Conservation (phyloP, 2,329 filamentous ascomycete genomes). For the Biscogniauxia mediterranea region DNA sequence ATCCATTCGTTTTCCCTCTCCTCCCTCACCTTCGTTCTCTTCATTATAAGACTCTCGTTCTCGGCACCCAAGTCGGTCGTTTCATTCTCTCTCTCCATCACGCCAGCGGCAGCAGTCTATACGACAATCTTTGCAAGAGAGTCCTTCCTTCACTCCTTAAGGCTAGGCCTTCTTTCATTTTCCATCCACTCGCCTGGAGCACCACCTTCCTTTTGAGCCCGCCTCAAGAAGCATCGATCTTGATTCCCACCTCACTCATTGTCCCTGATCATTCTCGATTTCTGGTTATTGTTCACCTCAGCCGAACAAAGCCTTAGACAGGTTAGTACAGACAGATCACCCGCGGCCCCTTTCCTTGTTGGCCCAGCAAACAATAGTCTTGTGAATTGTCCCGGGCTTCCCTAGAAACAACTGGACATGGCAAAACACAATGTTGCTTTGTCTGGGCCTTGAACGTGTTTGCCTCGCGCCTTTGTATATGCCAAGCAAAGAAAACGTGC, state of each 20-base stretch:
- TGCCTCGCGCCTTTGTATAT: conserved; percentile 6
- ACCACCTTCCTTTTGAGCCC: conserved; percentile 37
- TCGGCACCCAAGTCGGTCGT: conserved; percentile 35
- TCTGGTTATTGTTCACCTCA: conserved; percentile 11
- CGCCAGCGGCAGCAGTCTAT: conserved; percentile 29
- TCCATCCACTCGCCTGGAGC: conserved; percentile 40
- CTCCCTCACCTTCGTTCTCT: conserved; percentile 20
- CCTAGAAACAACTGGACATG: background rate
- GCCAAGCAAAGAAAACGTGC: conserved; percentile 1
- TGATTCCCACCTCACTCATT: conserved; percentile 24
- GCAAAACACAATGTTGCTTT: conserved; percentile 1
- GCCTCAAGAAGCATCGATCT: conserved; percentile 26
- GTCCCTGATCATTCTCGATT: conserved; percentile 19
- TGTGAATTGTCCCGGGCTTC: conserved; percentile 4
- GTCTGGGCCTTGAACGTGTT: conserved; percentile 1
- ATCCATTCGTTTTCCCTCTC: conserved; percentile 5
- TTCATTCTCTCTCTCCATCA: conserved; percentile 28
- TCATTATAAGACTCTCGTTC: conserved; percentile 31
- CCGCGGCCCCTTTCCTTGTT: conserved; percentile 4
- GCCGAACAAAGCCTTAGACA: conserved; percentile 26
- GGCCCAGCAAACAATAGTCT: conserved; percentile 14
- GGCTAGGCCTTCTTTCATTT: conserved; percentile 35
- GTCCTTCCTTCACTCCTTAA: conserved; percentile 38
- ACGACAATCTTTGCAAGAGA: conserved; percentile 29
- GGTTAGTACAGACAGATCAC: conserved; percentile 21